phyloP scores from a whole-genome alignment of 2,329 filamentous ascomycete genomes.

The Fusarium sp. region DNA sequence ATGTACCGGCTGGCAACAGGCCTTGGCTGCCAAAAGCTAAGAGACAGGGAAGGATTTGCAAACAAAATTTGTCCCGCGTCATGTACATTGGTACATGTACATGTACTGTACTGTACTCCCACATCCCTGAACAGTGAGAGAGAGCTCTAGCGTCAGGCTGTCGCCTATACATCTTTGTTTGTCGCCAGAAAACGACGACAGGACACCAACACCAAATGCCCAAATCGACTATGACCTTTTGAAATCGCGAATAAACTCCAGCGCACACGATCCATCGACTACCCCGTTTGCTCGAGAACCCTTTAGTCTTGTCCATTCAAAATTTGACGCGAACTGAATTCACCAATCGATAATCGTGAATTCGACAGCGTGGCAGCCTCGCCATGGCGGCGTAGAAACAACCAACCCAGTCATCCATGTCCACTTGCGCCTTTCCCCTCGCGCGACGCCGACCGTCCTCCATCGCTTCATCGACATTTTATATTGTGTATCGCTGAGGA shows the following conservation, averaged over 20 bases:
- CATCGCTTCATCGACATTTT: slow-evolving; percentile 23
- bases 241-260: slow-evolving; percentile 23
- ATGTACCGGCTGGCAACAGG: slow-evolving; percentile 18
- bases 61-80: slow-evolving; percentile 30
- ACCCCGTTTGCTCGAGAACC: slow-evolving; percentile 1
- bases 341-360: slow-evolving; percentile 40
- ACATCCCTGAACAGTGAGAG: slow-evolving; percentile 29
- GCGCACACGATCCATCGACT: slow-evolving; percentile 28
- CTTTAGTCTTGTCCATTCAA: slow-evolving; percentile 10
- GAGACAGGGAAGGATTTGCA: slow-evolving; percentile 18
- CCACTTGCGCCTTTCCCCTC: slow-evolving; percentile 45
- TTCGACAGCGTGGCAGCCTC: slow-evolving; percentile 46
- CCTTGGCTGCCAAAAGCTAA: slow-evolving; percentile 12
- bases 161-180: slow-evolving; percentile 39
- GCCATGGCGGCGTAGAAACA: slow-evolving; percentile 47
- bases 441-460: slow-evolving; percentile 41
- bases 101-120: background rate
- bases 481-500: slow-evolving; percentile 13
- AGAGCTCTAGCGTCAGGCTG: slow-evolving; percentile 39
- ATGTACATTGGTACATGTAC: slow-evolving; percentile 23
- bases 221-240: slow-evolving; percentile 34
- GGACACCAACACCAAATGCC: slow-evolving; percentile 36
- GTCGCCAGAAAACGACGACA: slow-evolving; percentile 42
- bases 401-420: slow-evolving; percentile 45
- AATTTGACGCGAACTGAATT: slow-evolving; percentile 23